Evolutionary conservation across 257 asterid species (phyloP), one percentile per base, ranked within the genome.

Genomic region (Solanum chiquidenum): DNA sequence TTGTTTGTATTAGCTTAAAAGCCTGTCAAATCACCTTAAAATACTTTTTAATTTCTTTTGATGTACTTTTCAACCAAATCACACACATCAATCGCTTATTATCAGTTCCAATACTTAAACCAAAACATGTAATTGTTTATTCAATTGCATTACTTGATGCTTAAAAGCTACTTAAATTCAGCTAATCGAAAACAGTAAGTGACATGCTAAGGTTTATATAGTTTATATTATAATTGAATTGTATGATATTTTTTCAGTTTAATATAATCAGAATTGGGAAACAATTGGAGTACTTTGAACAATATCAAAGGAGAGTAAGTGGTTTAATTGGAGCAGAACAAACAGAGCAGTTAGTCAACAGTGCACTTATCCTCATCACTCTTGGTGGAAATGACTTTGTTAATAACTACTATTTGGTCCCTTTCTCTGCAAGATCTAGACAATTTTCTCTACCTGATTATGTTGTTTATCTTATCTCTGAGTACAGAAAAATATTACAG

Each of bases 301-400:
- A 96, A 77, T 96, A 94, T 66, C 98, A 96, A 37, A 29, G 89
- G n/a, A 88, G 99, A 31, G 95, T 95, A 29, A 44, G 88, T 4
- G 88, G 42, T 14, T 83, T 90, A 7, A 93, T 96, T 7, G 99
- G 99, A 14, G 89, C 88, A 3, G 94, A 52, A 12, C 88, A 91
- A 80, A 91, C 98, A 3, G 84, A 73, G 31, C 84, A 83, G 16
- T 90, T 96, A 2, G 96, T 96, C 42, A 95, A 96, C 86, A 89
- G 90, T 46, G 97, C 96, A 29, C 93, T 95, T 4, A 95, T 96
- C 33, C 98, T 96, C 87, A 96, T 95, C 46, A 96, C 99, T 7
- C 92, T 96, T 13, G 99, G 98, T 9, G 99, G 99, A 66, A 96
- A 96, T 80, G 99, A 96, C 52, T 96, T 96, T 60, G 99, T 96